A percentile compares a stretch with the other conserved stretches of the same genome.
Evolutionary conservation across 2,329 filamentous ascomycete genomes (phyloP).

Genomic region (Aspergillus novoparasiticus): DNA sequence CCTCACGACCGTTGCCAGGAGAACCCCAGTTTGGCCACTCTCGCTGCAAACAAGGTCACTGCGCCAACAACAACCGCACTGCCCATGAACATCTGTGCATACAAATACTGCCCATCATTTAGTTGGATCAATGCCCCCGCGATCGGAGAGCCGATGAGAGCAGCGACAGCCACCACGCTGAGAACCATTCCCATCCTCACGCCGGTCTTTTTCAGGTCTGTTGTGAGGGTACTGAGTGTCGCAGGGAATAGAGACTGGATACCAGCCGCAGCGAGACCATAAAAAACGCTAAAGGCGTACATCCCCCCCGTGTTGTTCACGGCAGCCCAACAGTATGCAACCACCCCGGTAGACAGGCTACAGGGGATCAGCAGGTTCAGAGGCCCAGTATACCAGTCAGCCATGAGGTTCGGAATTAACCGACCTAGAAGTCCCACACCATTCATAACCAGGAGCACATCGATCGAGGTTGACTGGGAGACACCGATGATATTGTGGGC

Average conservation of each 20-base stretch:
- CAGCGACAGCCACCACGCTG: slow-evolving; percentile 56
- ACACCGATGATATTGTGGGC: slow-evolving; percentile 43
- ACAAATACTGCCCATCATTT: slow-evolving; percentile 50
- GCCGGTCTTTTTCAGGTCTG: slow-evolving; percentile 55
- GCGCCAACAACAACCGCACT: slow-evolving; percentile 47
- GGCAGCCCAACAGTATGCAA: slow-evolving; percentile 61
- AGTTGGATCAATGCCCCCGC: slow-evolving; percentile 55
- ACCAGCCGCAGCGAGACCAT: slow-evolving; percentile 65
- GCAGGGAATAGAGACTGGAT: slow-evolving; percentile 70
- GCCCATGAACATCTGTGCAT: slow-evolving; percentile 56
- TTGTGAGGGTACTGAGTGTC: slow-evolving; percentile 57
- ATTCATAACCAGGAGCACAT: slow-evolving; percentile 67
- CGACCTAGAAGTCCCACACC: slow-evolving; percentile 62
- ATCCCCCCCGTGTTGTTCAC: slow-evolving; percentile 55
- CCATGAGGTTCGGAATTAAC: slow-evolving; percentile 59
- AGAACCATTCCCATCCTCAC: slow-evolving; percentile 62
- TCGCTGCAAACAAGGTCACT: slow-evolving; percentile 44
- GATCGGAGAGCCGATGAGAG: slow-evolving; percentile 58
- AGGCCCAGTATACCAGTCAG: slow-evolving; percentile 59
- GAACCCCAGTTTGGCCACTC: slow-evolving; percentile 42
- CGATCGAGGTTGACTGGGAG: slow-evolving; percentile 52
- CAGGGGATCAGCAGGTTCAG: slow-evolving; percentile 64
- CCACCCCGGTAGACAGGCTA: slow-evolving; percentile 43
- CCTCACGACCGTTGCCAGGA: slow-evolving; percentile 37
- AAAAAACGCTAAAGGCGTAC: slow-evolving; percentile 65